A percentile compares a stretch with the other conserved stretches of the same genome.
phyloP scores from a whole-genome alignment of 2,329 filamentous ascomycete genomes.

The Paramyrothecium sp. region DNA sequence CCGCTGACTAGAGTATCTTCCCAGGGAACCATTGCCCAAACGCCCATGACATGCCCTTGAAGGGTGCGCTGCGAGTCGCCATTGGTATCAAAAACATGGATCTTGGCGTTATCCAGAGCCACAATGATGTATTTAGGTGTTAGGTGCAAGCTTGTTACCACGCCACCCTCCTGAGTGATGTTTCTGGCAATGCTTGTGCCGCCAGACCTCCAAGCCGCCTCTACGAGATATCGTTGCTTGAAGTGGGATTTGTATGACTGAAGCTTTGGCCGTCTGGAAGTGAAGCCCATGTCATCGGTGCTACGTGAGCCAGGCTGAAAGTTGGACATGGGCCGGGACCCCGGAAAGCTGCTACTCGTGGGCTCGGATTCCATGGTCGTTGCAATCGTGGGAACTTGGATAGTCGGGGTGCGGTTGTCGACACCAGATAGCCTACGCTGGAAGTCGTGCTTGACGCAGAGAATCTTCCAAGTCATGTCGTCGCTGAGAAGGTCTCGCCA shows the following conservation, averaged over 20 bases:
- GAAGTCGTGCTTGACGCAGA: slow-evolving; percentile 96
- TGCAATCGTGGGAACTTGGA: slow-evolving; percentile 25
- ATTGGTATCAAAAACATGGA: slow-evolving; percentile 94
- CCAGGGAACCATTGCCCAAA: slow-evolving; percentile 99
- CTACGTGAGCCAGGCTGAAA: slow-evolving; percentile 46
- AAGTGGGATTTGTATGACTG: slow-evolving; percentile 95
- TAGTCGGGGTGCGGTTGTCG: slow-evolving; percentile 27
- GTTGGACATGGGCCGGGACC: slow-evolving; percentile 34
- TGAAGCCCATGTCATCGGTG: slow-evolving; percentile 46
- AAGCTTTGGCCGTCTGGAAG: slow-evolving; percentile 55
- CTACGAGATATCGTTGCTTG: slow-evolving; percentile 95
- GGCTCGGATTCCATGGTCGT: slow-evolving; percentile 34
- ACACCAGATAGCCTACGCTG: slow-evolving; percentile 57
- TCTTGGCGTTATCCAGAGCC: slow-evolving; percentile 95
- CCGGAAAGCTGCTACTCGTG: slow-evolving; percentile 40
- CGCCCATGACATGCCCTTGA: slow-evolving; percentile 96
- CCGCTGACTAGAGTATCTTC: slow-evolving; percentile 93
- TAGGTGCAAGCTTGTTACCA: slow-evolving; percentile 92
- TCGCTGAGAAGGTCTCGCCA: slow-evolving; percentile 94
- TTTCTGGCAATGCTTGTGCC: slow-evolving; percentile 81
- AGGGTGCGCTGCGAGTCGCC: slow-evolving; percentile 86
- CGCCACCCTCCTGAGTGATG: slow-evolving; percentile 94
- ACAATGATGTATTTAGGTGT: slow-evolving; percentile 97
- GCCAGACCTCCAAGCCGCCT: slow-evolving; percentile 93
- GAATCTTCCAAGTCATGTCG: slow-evolving; percentile 96